Base-by-base conservation (phyloP, 257 asterid species). In the Rubia yunnanensis region DNA sequence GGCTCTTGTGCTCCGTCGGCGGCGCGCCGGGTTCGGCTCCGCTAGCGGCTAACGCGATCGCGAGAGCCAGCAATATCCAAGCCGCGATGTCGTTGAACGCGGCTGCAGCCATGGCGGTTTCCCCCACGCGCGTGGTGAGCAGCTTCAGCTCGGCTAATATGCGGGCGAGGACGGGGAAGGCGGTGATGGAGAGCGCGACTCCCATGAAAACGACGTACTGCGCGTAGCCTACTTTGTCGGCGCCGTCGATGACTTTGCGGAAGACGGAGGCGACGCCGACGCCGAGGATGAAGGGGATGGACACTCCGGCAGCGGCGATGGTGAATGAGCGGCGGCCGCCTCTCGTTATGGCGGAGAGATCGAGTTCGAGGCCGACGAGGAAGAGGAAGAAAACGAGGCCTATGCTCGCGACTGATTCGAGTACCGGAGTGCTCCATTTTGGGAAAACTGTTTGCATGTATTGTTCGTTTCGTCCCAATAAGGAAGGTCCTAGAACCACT, bases 21-120 rank as follows among this genome's bases (percentile, higher is more conserved):
- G 50, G 50, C 1, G 52, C 52, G 22, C 52, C 52, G 52, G n/a
- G 20, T 44, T 66, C 73, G 15, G 79, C 77, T 4, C 79, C 84
- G 32, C 66, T 74, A 10, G 84, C 79, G 1, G 88, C 84, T 5
- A 87, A 70, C 39, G 92, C 92, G 23, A 87, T 74, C 8, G 89
- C 92, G 0, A 85, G 85, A 22, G 92, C 92, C 2, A 87, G 84
- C 8, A 78, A 66, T 14, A 87, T 77, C 92, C 95, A 87, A 5
- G 95, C 95, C 3, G 71, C 89, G 49, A 85, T 71, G 68, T 87
- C 92, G 71, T 87, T 85, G 23, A 87, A 66, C 0, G 89, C 88
- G 0, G 95, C 92, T 0, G 86, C 92, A 4, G 89, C 87, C 95
- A 85, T 87, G 34, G 89, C 92, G 1, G 83, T 79, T 38, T 83